A percentile compares a stretch with the other conserved stretches of the same genome.
These are phyloP conservation scores for Phytophthora multivora DNA, from an alignment of 352 stramenopile species.

Conservation along the genomic window DNA sequence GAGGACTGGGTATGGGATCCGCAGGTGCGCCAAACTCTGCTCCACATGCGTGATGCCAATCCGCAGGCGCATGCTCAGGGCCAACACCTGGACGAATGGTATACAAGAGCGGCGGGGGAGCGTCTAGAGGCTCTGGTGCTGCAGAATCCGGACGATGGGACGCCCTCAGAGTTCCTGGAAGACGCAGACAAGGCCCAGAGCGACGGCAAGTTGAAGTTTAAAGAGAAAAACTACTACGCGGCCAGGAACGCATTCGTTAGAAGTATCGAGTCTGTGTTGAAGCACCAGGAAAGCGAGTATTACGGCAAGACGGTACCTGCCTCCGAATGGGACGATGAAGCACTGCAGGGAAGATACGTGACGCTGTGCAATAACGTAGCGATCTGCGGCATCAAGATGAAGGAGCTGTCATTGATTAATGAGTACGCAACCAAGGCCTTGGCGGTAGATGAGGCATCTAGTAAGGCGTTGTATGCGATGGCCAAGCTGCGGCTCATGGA, in stretches of 20 bases:
- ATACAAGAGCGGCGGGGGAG: slow-evolving; percentile 38
- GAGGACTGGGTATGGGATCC: slow-evolving; percentile 83
- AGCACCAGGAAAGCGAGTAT: slow-evolving; percentile 53
- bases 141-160: slow-evolving; percentile 28
- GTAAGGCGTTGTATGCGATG: slow-evolving; percentile 77
- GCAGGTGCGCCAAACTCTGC: slow-evolving; percentile 56
- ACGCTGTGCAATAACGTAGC: slow-evolving; percentile 79
- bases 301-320: slow-evolving; percentile 44
- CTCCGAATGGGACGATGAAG: slow-evolving; percentile 47
- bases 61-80: slow-evolving; percentile 31
- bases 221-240: slow-evolving; percentile 60
- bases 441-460: slow-evolving; percentile 41
- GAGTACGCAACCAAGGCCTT: slow-evolving; percentile 69
- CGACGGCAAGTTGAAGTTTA: slow-evolving; percentile 75
- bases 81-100: slow-evolving; percentile 52
- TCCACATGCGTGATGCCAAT: slow-evolving; percentile 41
- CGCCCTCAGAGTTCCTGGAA: slow-evolving; percentile 32
- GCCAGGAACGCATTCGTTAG: slow-evolving; percentile 74
- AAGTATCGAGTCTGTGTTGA: slow-evolving; percentile 41
- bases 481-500: slow-evolving; percentile 72
- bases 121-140: slow-evolving; percentile 12
- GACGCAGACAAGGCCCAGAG: slow-evolving; percentile 52
- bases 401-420: slow-evolving; percentile 51
- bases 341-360: slow-evolving; percentile 51
- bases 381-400: slow-evolving; percentile 77